Conservation (phyloP, 2,329 filamentous ascomycete genomes). For the Hypoxylon rubiginosum region DNA sequence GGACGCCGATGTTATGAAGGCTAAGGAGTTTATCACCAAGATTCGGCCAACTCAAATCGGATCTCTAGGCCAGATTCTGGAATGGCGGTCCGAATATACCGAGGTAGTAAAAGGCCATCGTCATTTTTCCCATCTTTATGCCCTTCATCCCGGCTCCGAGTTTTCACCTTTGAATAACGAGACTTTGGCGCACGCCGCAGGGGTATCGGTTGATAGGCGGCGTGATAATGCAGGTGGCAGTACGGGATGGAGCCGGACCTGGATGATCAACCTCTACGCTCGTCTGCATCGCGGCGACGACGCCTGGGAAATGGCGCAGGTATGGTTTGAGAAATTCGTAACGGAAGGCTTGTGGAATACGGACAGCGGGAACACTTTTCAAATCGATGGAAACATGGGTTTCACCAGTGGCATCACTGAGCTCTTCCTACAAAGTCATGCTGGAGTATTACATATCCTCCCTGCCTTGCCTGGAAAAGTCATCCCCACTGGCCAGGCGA, state of each 20-base stretch:
- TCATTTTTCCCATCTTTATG: not conserved
- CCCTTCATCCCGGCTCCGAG: slow-evolving; percentile 13
- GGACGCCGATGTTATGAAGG: not conserved
- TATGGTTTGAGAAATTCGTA: not conserved
- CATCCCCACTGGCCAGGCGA: not conserved
- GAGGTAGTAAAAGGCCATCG: not conserved
- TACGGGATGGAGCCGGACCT: slow-evolving; percentile 66
- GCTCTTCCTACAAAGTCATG: not conserved
- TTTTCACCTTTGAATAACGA: slow-evolving; percentile 46
- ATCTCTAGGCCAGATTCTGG: not conserved
- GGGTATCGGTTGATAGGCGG: slow-evolving; percentile 49
- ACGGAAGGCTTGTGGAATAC: not conserved
- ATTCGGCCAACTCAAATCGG: not conserved
- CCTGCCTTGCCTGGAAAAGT: not conserved
- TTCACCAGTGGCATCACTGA: not conserved
- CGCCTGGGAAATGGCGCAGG: not conserved
- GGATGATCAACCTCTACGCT: slow-evolving; percentile 64
- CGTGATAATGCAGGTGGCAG: slow-evolving; percentile 56
- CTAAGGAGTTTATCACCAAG: not conserved
- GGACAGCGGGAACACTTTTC: not conserved
- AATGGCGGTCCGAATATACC: not conserved
- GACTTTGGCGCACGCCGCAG: slow-evolving; percentile 48
- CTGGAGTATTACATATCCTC: not conserved
- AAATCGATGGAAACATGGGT: not conserved
- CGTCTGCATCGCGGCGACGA: slow-evolving; percentile 53